Evolutionary conservation across 2,329 filamentous ascomycete species (phyloP), one percentile per base, ranked within the genome.

Genomic region (Cladorrhinum sp.): DNA sequence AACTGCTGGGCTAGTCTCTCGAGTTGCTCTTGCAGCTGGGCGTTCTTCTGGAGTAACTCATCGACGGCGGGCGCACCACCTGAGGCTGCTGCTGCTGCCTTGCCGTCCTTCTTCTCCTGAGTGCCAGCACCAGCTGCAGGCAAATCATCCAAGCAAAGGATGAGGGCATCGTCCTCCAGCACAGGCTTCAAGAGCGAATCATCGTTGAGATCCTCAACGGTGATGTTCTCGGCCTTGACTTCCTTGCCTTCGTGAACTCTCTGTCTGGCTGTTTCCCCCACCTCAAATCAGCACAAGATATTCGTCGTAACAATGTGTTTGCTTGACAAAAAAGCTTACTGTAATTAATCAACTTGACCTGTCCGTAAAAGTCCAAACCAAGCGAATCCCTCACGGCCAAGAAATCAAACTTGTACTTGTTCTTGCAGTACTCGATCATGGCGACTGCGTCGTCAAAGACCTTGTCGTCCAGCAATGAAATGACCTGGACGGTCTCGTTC

Each of bases 101-200:
- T 55, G n/a, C 48, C 55, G 4, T 57, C 38, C 20, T 25, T 29
- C 53, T 45, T 22, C 10, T 20, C 22, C 58, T 55, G 22, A 10
- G 52, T 66, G 2, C 68, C 73, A 16, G 75, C 68, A 12, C 76
- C 74, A 25, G 79, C 74, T 38, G 79, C 76, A 9, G 82, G 79
- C 18, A 96, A 79, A 64, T 97, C 95, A 65, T 96, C 93, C 20
- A 99, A 80, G 59, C 85, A 90, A 71, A 96, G 92, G 29, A 99
- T 85, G 57, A 98, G 79, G 3, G 93, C 90, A 72, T 99, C 95
- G 66, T 97, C 92, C 61, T 95, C 88, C 7, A 99, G 77, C 3
- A 92, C 87, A 0, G 95, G 95, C 71, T 90, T 89, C 61, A 99
- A 80, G 70, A 87, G 96, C 65, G 83, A 81, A 65, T 98, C 93